Percentiles rank a stretch among this genome's conserved stretches.
These are phyloP conservation scores for Phytophthora lateralis DNA, from an alignment of 352 stramenopile genomes.

Conservation along the genomic window DNA sequence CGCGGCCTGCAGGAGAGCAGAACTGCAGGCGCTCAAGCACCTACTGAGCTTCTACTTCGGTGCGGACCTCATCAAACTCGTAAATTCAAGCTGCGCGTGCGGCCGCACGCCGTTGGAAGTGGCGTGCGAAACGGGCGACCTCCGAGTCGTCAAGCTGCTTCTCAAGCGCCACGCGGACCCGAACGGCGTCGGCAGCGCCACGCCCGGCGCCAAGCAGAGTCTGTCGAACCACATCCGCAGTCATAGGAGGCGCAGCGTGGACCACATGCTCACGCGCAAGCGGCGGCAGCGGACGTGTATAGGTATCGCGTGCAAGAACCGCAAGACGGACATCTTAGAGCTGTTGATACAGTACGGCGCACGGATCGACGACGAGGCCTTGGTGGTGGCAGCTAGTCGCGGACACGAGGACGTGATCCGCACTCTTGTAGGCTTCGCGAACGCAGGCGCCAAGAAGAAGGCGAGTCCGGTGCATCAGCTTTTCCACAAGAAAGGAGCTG, in stretches of 20 bases:
- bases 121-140: slow-evolving; percentile 58
- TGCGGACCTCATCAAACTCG: slow-evolving; percentile 60
- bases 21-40: slow-evolving; percentile 74
- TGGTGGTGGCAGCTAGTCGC: slow-evolving; percentile 47
- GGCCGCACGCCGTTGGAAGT: slow-evolving; percentile 77
- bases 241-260: slow-evolving; percentile 34
- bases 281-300: slow-evolving; percentile 54
- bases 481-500: slow-evolving; percentile 40
- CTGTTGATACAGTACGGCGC: slow-evolving; percentile 70
- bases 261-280: slow-evolving; percentile 32
- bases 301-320: slow-evolving; percentile 52
- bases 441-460: slow-evolving; percentile 31
- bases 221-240: slow-evolving; percentile 36
- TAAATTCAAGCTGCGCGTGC: slow-evolving; percentile 70
- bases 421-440: slow-evolving; percentile 44
- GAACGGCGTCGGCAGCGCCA: slow-evolving; percentile 40
- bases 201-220: slow-evolving; percentile 16
- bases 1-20: slow-evolving; percentile 58
- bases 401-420: slow-evolving; percentile 52
- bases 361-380: slow-evolving; percentile 60
- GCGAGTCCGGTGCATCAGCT: slow-evolving; percentile 38
- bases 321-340: slow-evolving; percentile 53
- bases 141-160: slow-evolving; percentile 63
- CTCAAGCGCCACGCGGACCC: slow-evolving; percentile 62
- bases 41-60: slow-evolving; percentile 71